These are phyloP conservation scores for Wickerhamomyces bovis DNA, from an alignment of 805 yeast species.

Conservation along the genomic window DNA sequence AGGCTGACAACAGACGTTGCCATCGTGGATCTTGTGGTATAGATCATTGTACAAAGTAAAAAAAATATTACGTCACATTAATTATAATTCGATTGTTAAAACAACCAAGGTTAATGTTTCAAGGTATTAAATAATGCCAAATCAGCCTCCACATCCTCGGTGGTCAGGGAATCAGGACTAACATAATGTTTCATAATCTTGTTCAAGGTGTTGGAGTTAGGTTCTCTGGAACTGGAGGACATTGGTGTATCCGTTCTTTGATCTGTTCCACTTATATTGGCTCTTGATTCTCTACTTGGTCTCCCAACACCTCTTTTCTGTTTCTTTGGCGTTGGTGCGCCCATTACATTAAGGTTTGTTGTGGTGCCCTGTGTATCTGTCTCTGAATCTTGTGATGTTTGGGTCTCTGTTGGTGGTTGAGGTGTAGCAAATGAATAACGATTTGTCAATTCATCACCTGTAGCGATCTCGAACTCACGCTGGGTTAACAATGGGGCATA, in stretches of 20 bases:
- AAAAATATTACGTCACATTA: too few species aligned
- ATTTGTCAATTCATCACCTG: conserved; percentile 19
- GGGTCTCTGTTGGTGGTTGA: not conserved
- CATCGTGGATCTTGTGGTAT: too few species aligned
- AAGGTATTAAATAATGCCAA: conserved; percentile 9
- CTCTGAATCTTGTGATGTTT: not conserved
- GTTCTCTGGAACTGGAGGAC: conserved; percentile 2
- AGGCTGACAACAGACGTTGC: too few species aligned
- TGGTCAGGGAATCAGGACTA: conserved; percentile 23
- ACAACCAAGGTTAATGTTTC: too few species aligned
- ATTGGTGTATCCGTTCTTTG: not conserved
- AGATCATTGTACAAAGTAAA: too few species aligned
- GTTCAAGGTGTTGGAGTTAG: conserved; percentile 15
- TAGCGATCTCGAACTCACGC: conserved; percentile 28
- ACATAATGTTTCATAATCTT: conserved; percentile 23
- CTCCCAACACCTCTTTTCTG: not conserved
- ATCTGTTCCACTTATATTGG: not conserved
- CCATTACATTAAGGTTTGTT: not conserved
- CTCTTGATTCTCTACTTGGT: not conserved
- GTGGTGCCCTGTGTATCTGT: not conserved
- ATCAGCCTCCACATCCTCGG: conserved; percentile 26
- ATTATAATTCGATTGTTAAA: too few species aligned
- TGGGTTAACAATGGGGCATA: conserved; percentile 26
- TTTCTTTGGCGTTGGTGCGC: not conserved
- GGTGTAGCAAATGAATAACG: conserved; percentile 1